These are phyloP conservation scores for Eucalyptus pauciflora DNA, from an alignment of 345 rosid genomes.

Conservation along the genomic window DNA sequence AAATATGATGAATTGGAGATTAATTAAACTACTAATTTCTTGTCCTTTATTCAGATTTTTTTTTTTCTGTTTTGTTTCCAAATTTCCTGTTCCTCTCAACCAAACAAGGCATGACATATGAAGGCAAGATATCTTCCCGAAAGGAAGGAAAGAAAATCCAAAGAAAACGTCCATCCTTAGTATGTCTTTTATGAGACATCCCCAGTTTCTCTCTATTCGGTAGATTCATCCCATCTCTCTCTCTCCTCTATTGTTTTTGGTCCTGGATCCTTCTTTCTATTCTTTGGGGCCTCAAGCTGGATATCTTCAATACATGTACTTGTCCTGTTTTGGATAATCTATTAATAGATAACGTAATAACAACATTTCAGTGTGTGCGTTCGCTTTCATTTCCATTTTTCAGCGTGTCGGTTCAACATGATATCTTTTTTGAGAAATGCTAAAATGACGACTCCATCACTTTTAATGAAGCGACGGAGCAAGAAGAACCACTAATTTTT, in stretches of 20 bases:
- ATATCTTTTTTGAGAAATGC: no score
- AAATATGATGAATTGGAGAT: not conserved
- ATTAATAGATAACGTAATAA: not conserved
- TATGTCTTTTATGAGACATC: not conserved
- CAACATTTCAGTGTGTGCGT: not conserved
- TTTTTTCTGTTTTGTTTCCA: not conserved
- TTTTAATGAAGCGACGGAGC: no score
- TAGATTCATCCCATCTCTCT: not conserved
- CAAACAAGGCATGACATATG: not conserved
- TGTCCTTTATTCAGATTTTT: not conserved
- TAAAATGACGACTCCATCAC: no score
- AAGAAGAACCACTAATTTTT: no score
- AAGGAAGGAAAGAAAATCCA: not conserved
- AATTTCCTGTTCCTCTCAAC: not conserved
- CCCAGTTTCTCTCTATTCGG: not conserved
- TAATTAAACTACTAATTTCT: not conserved
- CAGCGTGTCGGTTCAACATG: not conserved
- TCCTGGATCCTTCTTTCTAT: not conserved
- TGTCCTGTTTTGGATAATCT: not conserved
- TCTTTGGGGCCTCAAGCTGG: not conserved
- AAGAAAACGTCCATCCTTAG: not conserved
- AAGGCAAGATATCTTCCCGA: not conserved
- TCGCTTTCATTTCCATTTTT: not conserved
- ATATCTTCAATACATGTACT: not conserved
- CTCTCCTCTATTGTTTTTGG: not conserved